Base-by-base conservation (phyloP, 2,329 filamentous ascomycete species). In the Xylariaceae sp. region DNA sequence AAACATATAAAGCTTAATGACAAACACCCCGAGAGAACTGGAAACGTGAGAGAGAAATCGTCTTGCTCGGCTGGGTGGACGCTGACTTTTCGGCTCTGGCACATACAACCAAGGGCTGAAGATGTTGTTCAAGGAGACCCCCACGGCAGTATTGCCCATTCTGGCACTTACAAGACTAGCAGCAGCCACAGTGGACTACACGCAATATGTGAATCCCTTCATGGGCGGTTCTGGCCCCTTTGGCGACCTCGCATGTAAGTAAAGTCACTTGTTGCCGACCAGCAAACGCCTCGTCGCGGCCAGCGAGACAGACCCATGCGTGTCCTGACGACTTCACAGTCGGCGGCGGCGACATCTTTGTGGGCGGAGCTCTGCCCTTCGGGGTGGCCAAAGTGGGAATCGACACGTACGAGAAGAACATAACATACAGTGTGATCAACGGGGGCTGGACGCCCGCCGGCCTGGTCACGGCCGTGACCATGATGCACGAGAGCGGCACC, bases 401-500 rank as follows among this genome's bases (percentile, higher is more conserved):
- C 29, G 62, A 65, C 34, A 60, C 59, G 2, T 23, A 12, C 16
- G 22, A 8, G 19, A 12, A 35, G 43, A 32, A 45, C 19, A n/a
- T 10, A 13, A 21, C 10, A 4, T n/a, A 31, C 30, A 45, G 42
- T 15, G 38, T 23, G 33, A 41, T 50, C 14, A 60, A 61, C 34
- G 57, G 48, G n/a, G 58, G 59, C 11, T 64, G 56, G 36, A 61
- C 57, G 0, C 53, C 60, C 0, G 44, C 55, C 28, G 66, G 66
- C 3, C 59, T 63, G 12, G 64, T 71, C 31, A 68, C 65, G 0
- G 68, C 58, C 3, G 65, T 71, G 42, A 67, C 63, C 14, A 65
- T 72, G 64, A 63, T 73, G 53, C 70, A 75, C 37, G 70, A 72
- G 39, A 65, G 63, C 33, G 72, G 72, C 1, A 78, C 72, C 0